phyloP scores from a whole-genome alignment of 1,284 basidiomycete genomes.

The Ustilago crameri region DNA sequence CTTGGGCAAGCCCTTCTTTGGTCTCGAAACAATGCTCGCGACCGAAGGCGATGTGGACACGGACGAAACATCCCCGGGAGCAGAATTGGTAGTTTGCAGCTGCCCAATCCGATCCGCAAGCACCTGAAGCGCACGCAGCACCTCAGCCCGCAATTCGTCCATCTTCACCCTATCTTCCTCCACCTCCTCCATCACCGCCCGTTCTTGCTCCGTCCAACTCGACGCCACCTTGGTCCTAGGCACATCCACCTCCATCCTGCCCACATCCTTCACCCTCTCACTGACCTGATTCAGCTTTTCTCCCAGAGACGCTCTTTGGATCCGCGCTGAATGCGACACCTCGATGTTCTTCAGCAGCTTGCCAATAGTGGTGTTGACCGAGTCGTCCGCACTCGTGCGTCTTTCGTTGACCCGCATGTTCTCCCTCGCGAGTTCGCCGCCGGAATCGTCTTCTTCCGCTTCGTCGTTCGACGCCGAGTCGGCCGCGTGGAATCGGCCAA shows the following conservation, averaged over 20 bases:
- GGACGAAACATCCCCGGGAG: slow-evolving; percentile 3
- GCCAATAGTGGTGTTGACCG: slow-evolving; percentile 12
- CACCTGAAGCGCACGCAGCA: slow-evolving; percentile 17
- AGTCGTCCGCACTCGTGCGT: neutral
- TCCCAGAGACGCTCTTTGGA: slow-evolving; percentile 6
- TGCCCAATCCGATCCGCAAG: slow-evolving; percentile 24
- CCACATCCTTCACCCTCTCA: neutral
- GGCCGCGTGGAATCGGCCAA: slow-evolving; percentile 16
- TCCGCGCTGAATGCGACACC: slow-evolving; percentile 2
- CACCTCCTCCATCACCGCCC: slow-evolving; percentile 1
- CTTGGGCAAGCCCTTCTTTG: slow-evolving; percentile 1
- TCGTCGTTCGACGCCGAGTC: neutral
- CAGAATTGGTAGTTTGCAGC: neutral
- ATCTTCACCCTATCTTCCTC: slow-evolving; percentile 4
- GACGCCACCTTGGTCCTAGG: neutral
- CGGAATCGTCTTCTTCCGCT: slow-evolving; percentile 7
- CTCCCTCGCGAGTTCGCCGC: neutral
- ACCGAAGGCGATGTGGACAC: neutral
- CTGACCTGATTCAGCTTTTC: slow-evolving; percentile 6
- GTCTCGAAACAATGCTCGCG: neutral
- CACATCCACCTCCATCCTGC: neutral
- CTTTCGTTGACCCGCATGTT: slow-evolving; percentile 12
- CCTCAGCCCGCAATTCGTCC: slow-evolving; percentile 19
- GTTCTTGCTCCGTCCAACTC: neutral
- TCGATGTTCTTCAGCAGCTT: slow-evolving; percentile 20